Base-by-base conservation (phyloP, 2,329 filamentous ascomycete genomes). In the Pyrenophora graminea region DNA sequence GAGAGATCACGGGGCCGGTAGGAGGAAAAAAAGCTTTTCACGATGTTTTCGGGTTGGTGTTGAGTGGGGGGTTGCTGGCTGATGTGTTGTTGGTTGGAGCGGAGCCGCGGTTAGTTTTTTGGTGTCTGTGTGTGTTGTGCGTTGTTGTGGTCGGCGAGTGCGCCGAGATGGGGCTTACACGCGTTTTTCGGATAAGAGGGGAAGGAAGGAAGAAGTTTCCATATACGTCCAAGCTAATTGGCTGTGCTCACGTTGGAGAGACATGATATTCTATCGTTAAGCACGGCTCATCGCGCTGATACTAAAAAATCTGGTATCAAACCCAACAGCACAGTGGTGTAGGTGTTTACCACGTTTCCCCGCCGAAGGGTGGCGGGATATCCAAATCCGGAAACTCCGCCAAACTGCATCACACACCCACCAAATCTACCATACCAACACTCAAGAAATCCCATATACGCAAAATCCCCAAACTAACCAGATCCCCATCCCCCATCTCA, bases 11-110 rank as follows among this genome's bases (percentile, higher is more conserved):
- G 37, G 25, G 6, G 36, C 9, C 37, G 13, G n/a, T 4, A 33
- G n/a, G 15, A 15, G 15, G 15, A 15, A 13, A 15, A 23, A 19
- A 49, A 48, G 39, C 21, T 48, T 49, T 51, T 58, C 58, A 61
- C 56, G 56, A 61, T 61, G 54, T 45, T 41, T 44, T 13, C 7
- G 49, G 59, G 59, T 54, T 61, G 59, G 56, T 61, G 54, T 59
- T 61, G 51, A 58, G 49, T 33, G 34, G 39, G 33, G 23, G 21
- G 19, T 15, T 36, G 19, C 19, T 21, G 19, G 19, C 3, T 21
- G 19, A 25, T 45, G 34, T 19, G 30, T 15, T 25, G 13, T 37
- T 25, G 3, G 36, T 44, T 38, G 50, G 46, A 44, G 37, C 45
- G 40, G 31, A 36, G 45, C 37, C 37, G 36, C 50, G 50, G 50